Percentiles rank a stretch among this genome's conserved stretches.
Evolutionary conservation across 805 yeast genomes (phyloP).

Genomic region (Lachancea mirantina): DNA sequence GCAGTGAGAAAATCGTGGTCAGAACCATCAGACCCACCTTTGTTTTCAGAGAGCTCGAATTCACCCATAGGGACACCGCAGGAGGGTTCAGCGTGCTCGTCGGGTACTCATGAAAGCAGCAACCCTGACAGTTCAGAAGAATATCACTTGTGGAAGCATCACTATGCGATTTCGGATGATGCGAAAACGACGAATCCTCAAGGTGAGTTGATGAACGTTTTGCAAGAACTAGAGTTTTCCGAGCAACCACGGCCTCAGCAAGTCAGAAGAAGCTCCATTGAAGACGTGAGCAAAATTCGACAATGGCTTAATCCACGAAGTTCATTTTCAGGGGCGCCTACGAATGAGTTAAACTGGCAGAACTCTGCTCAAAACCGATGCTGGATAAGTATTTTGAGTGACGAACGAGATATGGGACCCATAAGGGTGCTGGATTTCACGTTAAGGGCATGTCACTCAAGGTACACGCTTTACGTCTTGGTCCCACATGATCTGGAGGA

Average conservation of each 20-base stretch:
- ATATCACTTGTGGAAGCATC: constrained; percentile 8
- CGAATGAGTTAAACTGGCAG: constrained; percentile 15
- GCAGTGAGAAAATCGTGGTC: constrained; percentile 31
- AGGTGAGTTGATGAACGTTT: constrained; percentile 4
- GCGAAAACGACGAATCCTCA: constrained; percentile 4
- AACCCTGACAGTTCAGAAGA: constrained; percentile 2
- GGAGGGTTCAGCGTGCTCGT: no score
- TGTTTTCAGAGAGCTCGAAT: constrained; percentile 2
- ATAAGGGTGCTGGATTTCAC: constrained; percentile 23
- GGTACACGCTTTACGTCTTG: constrained; percentile 21
- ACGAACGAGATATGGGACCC: constrained; percentile 17
- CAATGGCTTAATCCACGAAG: constrained; percentile 31
- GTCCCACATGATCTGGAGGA: constrained; percentile 10
- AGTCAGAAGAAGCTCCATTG: constrained; percentile 25
- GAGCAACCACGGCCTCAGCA: constrained; percentile 5
- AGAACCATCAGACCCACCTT: constrained; percentile 10
- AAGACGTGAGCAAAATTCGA: constrained; percentile 29
- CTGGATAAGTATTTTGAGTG: constrained; percentile 27
- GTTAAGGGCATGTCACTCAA: constrained; percentile 17
- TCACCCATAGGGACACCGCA: constrained; percentile 8
- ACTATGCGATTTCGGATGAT: constrained; percentile 8
- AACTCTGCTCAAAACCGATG: constrained; percentile 10
- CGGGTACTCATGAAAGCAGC: constrained; percentile 5
- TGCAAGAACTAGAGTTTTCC: constrained; percentile 5
- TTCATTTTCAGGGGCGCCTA: constrained; percentile 28